phyloP scores from a whole-genome alignment of 805 yeast genomes.

The Candida nonsorbophila region DNA sequence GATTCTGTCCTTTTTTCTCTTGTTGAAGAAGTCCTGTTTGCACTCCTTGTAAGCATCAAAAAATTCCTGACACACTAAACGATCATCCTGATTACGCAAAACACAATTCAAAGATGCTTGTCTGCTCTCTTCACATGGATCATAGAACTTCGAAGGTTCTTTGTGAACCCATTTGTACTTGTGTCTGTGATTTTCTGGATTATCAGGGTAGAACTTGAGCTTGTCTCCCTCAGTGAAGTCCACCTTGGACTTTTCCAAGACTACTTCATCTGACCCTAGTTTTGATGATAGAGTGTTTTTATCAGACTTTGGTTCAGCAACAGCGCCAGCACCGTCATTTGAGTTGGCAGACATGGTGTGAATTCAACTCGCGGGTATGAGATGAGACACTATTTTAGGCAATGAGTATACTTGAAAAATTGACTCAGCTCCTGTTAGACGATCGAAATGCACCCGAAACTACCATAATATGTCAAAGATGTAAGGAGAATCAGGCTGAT shows the following conservation, averaged over 20 bases:
- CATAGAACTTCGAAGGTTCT: constrained; percentile 79
- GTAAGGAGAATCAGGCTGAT: constrained; percentile 39
- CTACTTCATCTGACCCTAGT: constrained; percentile 18
- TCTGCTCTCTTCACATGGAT: constrained; percentile 89
- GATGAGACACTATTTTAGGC: background rate
- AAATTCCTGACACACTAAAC: constrained; percentile 65
- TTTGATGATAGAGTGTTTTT: too few relatives aligned
- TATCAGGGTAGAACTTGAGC: constrained; percentile 78
- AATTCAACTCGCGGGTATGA: background rate
- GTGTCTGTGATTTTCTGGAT: constrained; percentile 69
- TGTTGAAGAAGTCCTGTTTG: constrained; percentile 49
- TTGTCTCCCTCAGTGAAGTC: constrained; percentile 55
- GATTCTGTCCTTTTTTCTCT: constrained; percentile 28
- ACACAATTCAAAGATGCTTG: constrained; percentile 83
- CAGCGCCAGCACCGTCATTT: background rate
- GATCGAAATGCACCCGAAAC: too few relatives aligned
- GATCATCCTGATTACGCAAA: constrained; percentile 66
- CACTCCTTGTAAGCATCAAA: constrained; percentile 94
- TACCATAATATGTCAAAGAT: constrained; percentile 44
- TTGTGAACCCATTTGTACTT: constrained; percentile 66
- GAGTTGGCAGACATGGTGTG: background rate
- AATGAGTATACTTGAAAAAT: too few relatives aligned
- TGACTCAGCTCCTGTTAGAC: too few relatives aligned
- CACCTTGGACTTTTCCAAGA: constrained; percentile 36
- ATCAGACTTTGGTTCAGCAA: background rate